phyloP scores from a whole-genome alignment of 164 flowering plant genomes.

The Berberis vulgaris region DNA sequence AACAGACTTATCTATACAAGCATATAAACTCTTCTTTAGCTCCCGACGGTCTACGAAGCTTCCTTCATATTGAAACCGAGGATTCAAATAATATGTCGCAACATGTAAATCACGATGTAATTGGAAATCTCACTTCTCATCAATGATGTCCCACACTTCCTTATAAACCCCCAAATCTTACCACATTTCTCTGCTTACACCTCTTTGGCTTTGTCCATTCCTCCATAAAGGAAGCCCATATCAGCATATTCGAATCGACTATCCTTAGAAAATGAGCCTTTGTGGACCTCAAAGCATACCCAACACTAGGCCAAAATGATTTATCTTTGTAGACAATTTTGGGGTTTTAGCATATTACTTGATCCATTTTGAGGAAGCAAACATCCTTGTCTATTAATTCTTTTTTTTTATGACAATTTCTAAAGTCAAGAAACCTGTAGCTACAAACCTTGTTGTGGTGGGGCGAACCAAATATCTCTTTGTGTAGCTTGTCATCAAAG shows the following conservation, averaged over 20 bases:
- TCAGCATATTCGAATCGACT: not conserved
- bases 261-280: not conserved
- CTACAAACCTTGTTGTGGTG: not conserved
- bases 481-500: not conserved
- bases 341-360: not conserved
- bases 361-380: not conserved
- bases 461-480: not conserved
- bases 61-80: too few relatives aligned
- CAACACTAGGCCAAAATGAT: not conserved
- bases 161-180: too few relatives aligned
- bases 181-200: too few relatives aligned
- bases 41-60: too few relatives aligned
- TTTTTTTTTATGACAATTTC: not conserved
- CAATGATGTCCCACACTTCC: too few relatives aligned
- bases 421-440: not conserved
- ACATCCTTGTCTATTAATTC: not conserved
- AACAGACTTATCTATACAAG: too few relatives aligned
- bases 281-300: not conserved
- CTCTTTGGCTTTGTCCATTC: not conserved
- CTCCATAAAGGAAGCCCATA: not conserved
- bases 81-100: too few relatives aligned
- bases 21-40: too few relatives aligned
- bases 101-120: too few relatives aligned
- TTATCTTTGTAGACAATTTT: not conserved
- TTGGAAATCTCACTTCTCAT: too few relatives aligned